phyloP scores from a whole-genome alignment of 768 basidiomycete genomes.

The Leccinum uliginosum region DNA sequence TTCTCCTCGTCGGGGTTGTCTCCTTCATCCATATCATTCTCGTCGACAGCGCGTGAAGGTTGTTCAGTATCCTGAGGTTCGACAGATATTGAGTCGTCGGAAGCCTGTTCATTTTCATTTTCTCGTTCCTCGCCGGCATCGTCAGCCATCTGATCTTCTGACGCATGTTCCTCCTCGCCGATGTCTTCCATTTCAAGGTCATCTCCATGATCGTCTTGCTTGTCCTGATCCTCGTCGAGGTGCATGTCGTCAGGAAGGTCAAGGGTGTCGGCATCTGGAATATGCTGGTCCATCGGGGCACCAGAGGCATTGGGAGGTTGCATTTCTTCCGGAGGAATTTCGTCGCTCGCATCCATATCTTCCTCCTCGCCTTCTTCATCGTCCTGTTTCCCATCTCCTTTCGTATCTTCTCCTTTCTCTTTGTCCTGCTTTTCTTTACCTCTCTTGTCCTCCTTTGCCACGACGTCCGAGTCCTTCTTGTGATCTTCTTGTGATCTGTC shows the following conservation, averaged over 20 bases:
- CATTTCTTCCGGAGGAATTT: conserved; percentile 41
- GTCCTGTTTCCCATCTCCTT: conserved; percentile 27
- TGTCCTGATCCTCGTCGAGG: conserved; percentile 38
- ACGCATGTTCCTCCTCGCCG: conserved; percentile 26
- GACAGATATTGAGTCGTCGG: conserved; percentile 20
- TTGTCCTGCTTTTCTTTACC: conserved; percentile 30
- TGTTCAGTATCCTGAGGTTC: conserved; percentile 24
- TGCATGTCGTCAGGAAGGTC: conserved; percentile 89
- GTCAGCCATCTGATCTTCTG: conserved; percentile 30
- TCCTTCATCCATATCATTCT: conserved; percentile 14
- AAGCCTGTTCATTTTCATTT: conserved; percentile 7
- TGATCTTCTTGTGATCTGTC: conserved; percentile 51
- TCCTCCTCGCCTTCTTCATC: conserved; percentile 28
- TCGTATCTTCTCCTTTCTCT: conserved; percentile 28
- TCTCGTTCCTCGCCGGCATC: conserved; percentile 1
- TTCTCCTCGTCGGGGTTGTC: conserved; percentile 30
- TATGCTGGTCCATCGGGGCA: conserved; percentile 68
- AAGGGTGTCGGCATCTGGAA: conserved; percentile 77
- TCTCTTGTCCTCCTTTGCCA: conserved; percentile 68
- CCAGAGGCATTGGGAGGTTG: conserved; percentile 50
- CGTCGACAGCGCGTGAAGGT: conserved; percentile 16
- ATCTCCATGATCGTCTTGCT: conserved; percentile 25
- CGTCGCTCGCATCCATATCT: conserved; percentile 8
- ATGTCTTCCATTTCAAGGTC: conserved; percentile 34
- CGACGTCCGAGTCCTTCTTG: conserved; percentile 58